Percentiles rank a stretch among this genome's conserved stretches.
Evolutionary conservation across 257 asterid genomes (phyloP).

Genomic region (Solanum appendiculatum): DNA sequence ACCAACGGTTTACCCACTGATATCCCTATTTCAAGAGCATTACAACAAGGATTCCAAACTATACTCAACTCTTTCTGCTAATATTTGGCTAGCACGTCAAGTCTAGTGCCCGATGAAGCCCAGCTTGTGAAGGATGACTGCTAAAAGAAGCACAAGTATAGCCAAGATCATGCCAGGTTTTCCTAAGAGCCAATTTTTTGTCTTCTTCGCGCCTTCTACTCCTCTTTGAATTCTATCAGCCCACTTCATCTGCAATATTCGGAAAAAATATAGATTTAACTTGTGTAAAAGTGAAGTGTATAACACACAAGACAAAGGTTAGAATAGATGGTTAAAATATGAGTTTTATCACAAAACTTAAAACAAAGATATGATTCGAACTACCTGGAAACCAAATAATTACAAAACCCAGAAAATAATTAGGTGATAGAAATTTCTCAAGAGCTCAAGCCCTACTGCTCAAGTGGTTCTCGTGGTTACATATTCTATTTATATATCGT

Average conservation of each 20-base stretch:
- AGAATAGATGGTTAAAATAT: background rate
- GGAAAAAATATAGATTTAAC: background rate
- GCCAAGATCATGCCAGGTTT: conserved; percentile 84
- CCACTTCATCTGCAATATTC: conserved; percentile 77
- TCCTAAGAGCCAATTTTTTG: conserved; percentile 81
- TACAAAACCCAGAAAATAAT: background rate
- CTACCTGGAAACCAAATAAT: background rate
- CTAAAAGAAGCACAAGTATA: conserved; percentile 60
- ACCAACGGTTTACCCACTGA: background rate
- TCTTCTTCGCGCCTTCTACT: conserved; percentile 73
- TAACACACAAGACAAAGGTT: background rate
- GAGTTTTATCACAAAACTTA: background rate
- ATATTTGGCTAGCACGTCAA: background rate
- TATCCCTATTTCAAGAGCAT: background rate
- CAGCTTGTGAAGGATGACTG: conserved; percentile 65
- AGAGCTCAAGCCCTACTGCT: background rate
- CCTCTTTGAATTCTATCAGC: conserved; percentile 76
- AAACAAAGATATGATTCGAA: background rate
- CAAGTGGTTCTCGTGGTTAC: background rate
- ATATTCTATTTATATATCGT: background rate
- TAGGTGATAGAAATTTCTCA: background rate
- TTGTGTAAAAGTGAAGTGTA: background rate
- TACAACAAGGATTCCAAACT: background rate
- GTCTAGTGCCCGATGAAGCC: conserved; percentile 61
- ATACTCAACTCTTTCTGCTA: background rate